A percentile compares a stretch with the other conserved stretches of the same genome.
Evolutionary conservation across 2,329 filamentous ascomycete species (phyloP).

Genomic region (Sclerotinia borealis): DNA sequence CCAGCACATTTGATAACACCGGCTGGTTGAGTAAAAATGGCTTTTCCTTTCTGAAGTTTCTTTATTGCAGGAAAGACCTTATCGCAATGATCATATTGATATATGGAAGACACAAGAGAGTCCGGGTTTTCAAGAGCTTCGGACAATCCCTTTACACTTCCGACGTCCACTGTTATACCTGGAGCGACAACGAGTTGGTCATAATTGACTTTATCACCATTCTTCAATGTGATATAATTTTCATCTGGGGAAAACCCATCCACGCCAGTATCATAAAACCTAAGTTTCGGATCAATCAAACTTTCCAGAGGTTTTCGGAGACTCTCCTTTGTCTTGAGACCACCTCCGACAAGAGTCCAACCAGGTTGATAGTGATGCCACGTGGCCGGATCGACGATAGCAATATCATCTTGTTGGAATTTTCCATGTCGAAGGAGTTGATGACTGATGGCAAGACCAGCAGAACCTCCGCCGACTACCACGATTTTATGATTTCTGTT

Average conservation of each 20-base stretch:
- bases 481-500: conserved; percentile 55
- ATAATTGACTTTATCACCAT: conserved; percentile 52
- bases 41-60: conserved; percentile 43
- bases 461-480: conserved; percentile 60
- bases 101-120: conserved; percentile 50
- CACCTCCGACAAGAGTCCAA: conserved; percentile 63
- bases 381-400: conserved; percentile 54
- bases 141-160: conserved; percentile 47
- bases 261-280: conserved; percentile 51
- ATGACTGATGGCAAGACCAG: conserved; percentile 59
- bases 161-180: conserved; percentile 47
- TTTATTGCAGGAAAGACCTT: conserved; percentile 47
- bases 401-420: conserved; percentile 55
- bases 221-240: conserved; percentile 49
- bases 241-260: conserved; percentile 47
- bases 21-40: conserved; percentile 54
- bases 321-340: conserved; percentile 56
- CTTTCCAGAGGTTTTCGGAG: conserved; percentile 44
- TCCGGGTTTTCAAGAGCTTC: conserved; percentile 46
- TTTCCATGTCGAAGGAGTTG: conserved; percentile 56
- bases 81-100: conserved; percentile 49
- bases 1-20: conserved; percentile 56
- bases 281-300: conserved; percentile 54
- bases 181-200: conserved; percentile 60
- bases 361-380: conserved; percentile 66